Evolutionary conservation across 176 grass and related monocot genomes (phyloP).

Genomic region (Paspalum notatum): DNA sequence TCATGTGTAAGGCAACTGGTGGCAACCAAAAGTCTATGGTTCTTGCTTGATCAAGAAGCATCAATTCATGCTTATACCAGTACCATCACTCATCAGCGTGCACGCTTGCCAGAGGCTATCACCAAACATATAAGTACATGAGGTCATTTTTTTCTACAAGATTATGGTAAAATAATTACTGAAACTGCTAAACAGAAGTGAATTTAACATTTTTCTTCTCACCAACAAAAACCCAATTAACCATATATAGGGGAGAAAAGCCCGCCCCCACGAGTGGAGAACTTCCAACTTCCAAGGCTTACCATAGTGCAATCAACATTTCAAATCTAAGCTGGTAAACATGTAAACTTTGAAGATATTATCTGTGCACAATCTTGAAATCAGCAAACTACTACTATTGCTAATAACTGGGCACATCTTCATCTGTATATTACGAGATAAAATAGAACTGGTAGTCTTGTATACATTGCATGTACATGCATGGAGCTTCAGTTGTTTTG

Average conservation of each 20-base stretch:
- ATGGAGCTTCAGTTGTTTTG: background rate
- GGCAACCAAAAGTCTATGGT: constrained; percentile 34
- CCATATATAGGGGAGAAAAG: too few relatives aligned
- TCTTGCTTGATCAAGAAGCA: constrained; percentile 46
- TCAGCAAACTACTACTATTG: too few relatives aligned
- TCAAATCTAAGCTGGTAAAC: too few relatives aligned
- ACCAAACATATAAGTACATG: background rate
- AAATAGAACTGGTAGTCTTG: background rate
- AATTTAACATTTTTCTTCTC: background rate
- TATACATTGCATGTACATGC: background rate
- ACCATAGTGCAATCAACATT: too few relatives aligned
- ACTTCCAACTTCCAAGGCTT: too few relatives aligned
- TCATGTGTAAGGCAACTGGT: constrained; percentile 36
- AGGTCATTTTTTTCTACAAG: background rate
- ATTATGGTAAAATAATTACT: background rate
- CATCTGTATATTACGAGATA: too few relatives aligned
- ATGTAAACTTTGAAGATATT: too few relatives aligned
- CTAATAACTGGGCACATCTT: too few relatives aligned
- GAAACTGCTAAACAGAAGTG: background rate
- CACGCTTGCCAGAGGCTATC: background rate
- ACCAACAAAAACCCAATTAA: too few relatives aligned
- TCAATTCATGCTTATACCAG: constrained; percentile 3
- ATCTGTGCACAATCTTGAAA: too few relatives aligned
- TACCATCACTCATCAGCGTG: constrained; percentile 12
- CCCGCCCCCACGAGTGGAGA: too few relatives aligned